These are phyloP conservation scores for Blastobotrys indianensis DNA, from an alignment of 1,139 yeast genomes.

Conservation along the genomic window DNA sequence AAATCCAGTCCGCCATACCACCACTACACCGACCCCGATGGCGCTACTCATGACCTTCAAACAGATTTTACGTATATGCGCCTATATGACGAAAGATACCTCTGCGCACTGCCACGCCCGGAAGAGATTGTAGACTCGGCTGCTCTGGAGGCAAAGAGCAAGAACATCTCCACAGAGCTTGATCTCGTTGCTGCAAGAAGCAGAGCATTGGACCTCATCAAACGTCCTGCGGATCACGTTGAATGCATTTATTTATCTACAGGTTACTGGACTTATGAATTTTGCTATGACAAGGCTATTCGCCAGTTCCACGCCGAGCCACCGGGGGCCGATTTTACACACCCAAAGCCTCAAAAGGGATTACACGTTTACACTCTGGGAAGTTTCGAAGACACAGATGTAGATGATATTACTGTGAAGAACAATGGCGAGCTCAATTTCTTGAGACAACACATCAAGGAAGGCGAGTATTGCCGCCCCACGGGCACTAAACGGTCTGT, in stretches of 20 bases:
- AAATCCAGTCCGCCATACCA: neutral
- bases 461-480: conserved; percentile 70
- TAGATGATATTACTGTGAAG: conserved; percentile 20
- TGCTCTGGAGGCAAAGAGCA: neutral
- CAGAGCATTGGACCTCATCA: conserved; percentile 28
- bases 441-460: conserved; percentile 42
- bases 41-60: too few species aligned
- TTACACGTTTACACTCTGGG: conserved; percentile 41
- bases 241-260: conserved; percentile 27
- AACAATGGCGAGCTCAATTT: conserved; percentile 18
- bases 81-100: neutral
- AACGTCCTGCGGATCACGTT: neutral
- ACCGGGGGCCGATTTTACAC: conserved; percentile 23
- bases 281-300: conserved; percentile 50
- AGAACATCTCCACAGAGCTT: neutral
- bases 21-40: neutral
- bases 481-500: conserved; percentile 57
- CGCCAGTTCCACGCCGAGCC: conserved; percentile 49
- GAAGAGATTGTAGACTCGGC: neutral
- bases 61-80: neutral
- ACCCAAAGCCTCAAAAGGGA: conserved; percentile 11
- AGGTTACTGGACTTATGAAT: conserved; percentile 62
- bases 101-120: conserved; percentile 6
- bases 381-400: conserved; percentile 27
- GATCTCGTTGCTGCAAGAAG: conserved; percentile 11